phyloP scores from a whole-genome alignment of 306 rosid genomes.

The Prunus mira region DNA sequence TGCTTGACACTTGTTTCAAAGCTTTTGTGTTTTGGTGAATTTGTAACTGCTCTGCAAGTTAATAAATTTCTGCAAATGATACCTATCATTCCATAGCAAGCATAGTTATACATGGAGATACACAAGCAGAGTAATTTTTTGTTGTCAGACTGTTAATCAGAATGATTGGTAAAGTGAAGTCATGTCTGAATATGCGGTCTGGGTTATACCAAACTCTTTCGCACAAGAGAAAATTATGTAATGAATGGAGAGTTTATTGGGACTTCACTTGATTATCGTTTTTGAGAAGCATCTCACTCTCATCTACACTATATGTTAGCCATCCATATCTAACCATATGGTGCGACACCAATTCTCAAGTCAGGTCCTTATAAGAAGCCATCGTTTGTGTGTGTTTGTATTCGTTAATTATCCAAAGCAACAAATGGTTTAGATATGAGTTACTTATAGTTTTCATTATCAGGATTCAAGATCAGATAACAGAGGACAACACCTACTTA shows the following conservation, averaged over 20 bases:
- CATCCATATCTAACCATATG: neutral
- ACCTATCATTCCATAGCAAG: too few species aligned
- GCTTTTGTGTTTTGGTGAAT: neutral
- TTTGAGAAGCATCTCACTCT: neutral
- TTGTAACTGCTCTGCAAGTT: neutral
- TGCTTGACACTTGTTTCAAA: neutral
- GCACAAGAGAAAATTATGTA: neutral
- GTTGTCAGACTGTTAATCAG: too few species aligned
- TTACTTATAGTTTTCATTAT: slow-evolving; percentile 28
- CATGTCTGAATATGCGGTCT: neutral
- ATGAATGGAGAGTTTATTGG: neutral
- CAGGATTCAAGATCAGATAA: slow-evolving; percentile 82
- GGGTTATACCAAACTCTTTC: neutral
- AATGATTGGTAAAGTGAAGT: neutral
- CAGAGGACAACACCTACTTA: slow-evolving; percentile 64
- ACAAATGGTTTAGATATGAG: slow-evolving; percentile 17
- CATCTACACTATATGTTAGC: neutral
- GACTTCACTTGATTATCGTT: neutral
- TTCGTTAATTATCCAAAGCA: neutral
- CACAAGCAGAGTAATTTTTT: too few species aligned
- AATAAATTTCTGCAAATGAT: too few species aligned
- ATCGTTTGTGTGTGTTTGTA: neutral
- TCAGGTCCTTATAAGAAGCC: neutral
- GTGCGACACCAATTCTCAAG: neutral
- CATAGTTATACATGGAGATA: neutral